Evolutionary conservation across 73 alveolate species (phyloP), one percentile per base, ranked within the genome.

Genomic region (Urostyla sp.): DNA sequence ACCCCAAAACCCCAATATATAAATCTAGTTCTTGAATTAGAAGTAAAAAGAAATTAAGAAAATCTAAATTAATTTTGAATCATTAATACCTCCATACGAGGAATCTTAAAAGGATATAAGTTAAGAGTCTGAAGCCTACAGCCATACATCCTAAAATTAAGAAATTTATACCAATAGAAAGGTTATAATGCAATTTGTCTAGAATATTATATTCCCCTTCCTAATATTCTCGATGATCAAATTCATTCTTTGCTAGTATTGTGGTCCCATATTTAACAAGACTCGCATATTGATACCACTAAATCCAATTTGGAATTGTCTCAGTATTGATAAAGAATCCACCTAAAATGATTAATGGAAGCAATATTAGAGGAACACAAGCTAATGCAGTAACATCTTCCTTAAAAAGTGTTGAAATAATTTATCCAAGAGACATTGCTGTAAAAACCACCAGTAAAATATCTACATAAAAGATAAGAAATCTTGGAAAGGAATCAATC

Each of bases 271-370:
- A 90, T 55, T 85, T 86, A 35, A 86, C 56, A 20, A 94, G 96
- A 23, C 90, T 79, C 36, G 80, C 48, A 57, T 87, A 90, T 54
- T 90, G 73, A n/a, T 87, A 50, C 96, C 96, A 90, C 4, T 91
- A 73, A 18, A 90, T 60, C 94, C 94, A 90, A 32, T 27, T 82
- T 15, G 57, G 72, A 16, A 32, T 74, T 23, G 36, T 67, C 34
- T 69, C 81, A 7, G 79, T 52, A 55, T 90, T 87, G 7, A 86
- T 63, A 45, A 72, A 87, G 61, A 59, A 77, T 7, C 96, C 96
- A 10, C 92, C 88, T 51, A 90, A 90, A 0, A 90, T 45, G 31
- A 90, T 87, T 59, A 90, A 49, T 0, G 94, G 96, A 85, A 90
- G 79, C 45, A 90, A 24, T 4, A 81, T 52, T 24, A 79, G 63